Percentiles rank a stretch among this genome's conserved stretches.
phyloP scores from a whole-genome alignment of 1,139 yeast genomes.

The Ashbya aceris region DNA sequence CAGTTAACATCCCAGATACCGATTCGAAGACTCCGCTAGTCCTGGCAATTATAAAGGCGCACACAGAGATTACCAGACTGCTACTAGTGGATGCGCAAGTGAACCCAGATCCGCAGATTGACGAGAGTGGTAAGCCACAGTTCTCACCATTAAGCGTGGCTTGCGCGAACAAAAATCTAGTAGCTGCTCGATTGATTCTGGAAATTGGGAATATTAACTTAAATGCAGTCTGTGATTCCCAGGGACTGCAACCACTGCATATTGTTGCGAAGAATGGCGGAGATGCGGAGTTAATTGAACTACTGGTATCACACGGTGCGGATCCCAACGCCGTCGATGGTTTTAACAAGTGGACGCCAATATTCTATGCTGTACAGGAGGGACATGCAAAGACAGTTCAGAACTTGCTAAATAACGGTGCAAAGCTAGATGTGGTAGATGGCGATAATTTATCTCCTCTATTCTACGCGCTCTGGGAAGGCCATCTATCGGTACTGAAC shows the following conservation, averaged over 20 bases:
- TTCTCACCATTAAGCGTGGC: conserved; percentile 86
- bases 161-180: conserved; percentile 73
- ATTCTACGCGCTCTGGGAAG: conserved; percentile 90
- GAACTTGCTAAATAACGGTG: conserved; percentile 60
- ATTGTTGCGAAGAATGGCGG: conserved; percentile 77
- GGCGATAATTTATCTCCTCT: conserved; percentile 77
- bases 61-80: conserved; percentile 42
- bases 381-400: conserved; percentile 69
- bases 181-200: conserved; percentile 56
- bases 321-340: conserved; percentile 74
- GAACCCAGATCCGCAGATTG: conserved; percentile 42
- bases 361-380: conserved; percentile 82
- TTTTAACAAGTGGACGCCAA: conserved; percentile 87
- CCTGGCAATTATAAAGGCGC: conserved; percentile 64
- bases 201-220: conserved; percentile 28
- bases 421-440: conserved; percentile 64
- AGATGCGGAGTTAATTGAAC: conserved; percentile 53
- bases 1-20: conserved; percentile 47
- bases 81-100: conserved; percentile 37
- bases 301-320: conserved; percentile 65
- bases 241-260: conserved; percentile 83
- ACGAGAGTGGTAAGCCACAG: conserved; percentile 46
- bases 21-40: conserved; percentile 76
- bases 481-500: conserved; percentile 72
- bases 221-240: conserved; percentile 56